Evolutionary conservation across 1,139 yeast genomes (phyloP), one percentile per base, ranked within the genome.

Genomic region (Kodamaea ohmeri): DNA sequence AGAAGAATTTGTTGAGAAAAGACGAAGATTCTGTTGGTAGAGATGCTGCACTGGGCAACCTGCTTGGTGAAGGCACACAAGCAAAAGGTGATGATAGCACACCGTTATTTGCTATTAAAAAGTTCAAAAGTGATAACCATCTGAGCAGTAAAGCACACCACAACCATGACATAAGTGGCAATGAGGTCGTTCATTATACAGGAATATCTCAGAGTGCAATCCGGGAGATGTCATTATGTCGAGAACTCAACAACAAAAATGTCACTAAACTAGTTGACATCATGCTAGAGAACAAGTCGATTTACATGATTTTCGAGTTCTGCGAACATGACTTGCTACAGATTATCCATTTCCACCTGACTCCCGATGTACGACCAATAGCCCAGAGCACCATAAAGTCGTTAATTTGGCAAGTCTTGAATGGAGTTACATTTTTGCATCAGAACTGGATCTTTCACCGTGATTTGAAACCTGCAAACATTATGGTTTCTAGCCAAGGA

Each of bases 151-250:
- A 67, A 40, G 50, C 51, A 8, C 54, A 55, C 27, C 61, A 62
- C 37, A 65, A 61, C 40, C 67, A 66, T 49, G 73, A 67, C 46
- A 65, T 68, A 39, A 63, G 65, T 44, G 96, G 95, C 29, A 76
- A 76, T 40, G 97, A 90, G 52, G 80, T 83, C 22, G 63, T 84
- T 7, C 92, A 87, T 58, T 92, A 90, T 56, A 89, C 97, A 0
- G 98, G 99, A 1, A 87, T 92, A 9, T 88, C 97, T 3, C 98
- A 92, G 60, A 83, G 95, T 52, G 98, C 98, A 1, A 86, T 94
- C 34, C 71, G 99, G 46, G 99, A 92, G 61, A 89, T 92, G 94
- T 87, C 97, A 1, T 67, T 92, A 17, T 92, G 98, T 58, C 76
- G 96, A 35, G 99, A 94, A 56, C 67, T 92, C 40, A 73, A 73